Percentiles rank a stretch among this genome's conserved stretches.
Evolutionary conservation across 1,284 basidiomycete species (phyloP).

Genomic region (Cryptococcus depauperatus): DNA sequence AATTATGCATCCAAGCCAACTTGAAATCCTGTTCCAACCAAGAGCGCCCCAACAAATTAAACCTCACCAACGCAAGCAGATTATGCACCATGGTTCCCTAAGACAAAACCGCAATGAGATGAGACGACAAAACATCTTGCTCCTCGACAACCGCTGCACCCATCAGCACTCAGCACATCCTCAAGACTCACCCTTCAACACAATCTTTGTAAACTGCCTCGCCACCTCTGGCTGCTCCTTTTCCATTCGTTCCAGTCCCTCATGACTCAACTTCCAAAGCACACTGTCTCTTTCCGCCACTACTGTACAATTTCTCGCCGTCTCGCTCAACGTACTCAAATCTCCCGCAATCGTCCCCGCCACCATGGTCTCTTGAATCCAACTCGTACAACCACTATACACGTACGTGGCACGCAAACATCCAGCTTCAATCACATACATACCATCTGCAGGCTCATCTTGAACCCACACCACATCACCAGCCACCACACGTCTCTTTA

Average conservation of each 20-base stretch:
- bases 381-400: constrained; percentile 60
- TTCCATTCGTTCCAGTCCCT: constrained; percentile 56
- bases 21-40: too few relatives aligned
- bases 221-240: constrained; percentile 59
- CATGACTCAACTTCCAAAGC: constrained; percentile 66
- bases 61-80: too few relatives aligned
- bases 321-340: constrained; percentile 66
- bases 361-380: constrained; percentile 81
- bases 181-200: constrained; percentile 62
- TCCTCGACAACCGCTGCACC: constrained; percentile 42
- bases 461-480: constrained; percentile 68
- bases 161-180: not conserved
- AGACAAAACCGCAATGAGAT: constrained; percentile 2
- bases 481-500: constrained; percentile 53
- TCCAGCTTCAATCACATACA: constrained; percentile 79
- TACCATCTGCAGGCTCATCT: constrained; percentile 65
- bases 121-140: constrained; percentile 30
- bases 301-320: constrained; percentile 74
- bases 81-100: too few relatives aligned
- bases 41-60: not conserved
- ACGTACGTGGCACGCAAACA: constrained; percentile 70
- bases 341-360: constrained; percentile 85
- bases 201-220: constrained; percentile 59
- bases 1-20: too few relatives aligned
- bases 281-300: constrained; percentile 67